Base-by-base conservation (phyloP, 2,329 filamentous ascomycete genomes). In the Aureobasidium sp. region DNA sequence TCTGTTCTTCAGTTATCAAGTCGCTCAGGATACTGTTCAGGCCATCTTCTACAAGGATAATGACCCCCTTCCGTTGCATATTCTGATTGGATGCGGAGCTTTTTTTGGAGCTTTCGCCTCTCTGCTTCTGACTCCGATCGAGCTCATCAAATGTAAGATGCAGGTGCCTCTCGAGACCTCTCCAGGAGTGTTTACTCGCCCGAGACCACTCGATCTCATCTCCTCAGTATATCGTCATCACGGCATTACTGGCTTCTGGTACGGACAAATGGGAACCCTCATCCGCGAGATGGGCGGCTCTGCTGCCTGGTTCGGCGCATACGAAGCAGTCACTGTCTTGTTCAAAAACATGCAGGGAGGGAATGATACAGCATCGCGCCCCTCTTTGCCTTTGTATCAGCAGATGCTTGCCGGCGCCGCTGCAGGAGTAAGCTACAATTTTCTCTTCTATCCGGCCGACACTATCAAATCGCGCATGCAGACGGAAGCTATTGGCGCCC, bases 391-490 rank as follows among this genome's bases (percentile, higher is more conserved):
- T 5, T 74, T 97, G 5, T 89, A 89, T 81, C 91, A 97, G 75
- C 91, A 96, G 73, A 90, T 95, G 70, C 72, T 90, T 22, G 90
- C 92, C 1, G 93, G 93, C 45, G 93, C 93, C 3, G 85, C 86
- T 9, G 94, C 93, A 3, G 94, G 94, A 59, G 89, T 97, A 78
- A 87, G 86, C 39, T 99, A 99, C 77, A 99, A 99, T 73, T 97
- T 97, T 72, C 78, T 96, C 24, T 97, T 97, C 79, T 99, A 94
- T 73, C 94, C 94, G 0, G 94, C 94, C 54, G 94, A 99, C 73
- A 99, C 94, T 0, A 88, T 99, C 78, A 99, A 99, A 77, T 95
- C 90, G 19, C 86, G 93, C 50, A 96, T 99, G 87, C 94, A 99
- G 77, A 99, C 94, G 0, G 83, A 88, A 59, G 87, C 91, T 5